These are phyloP conservation scores for Actinomucor elegans DNA, from an alignment of 371 early-diverging fungal genomes.

Conservation along the genomic window DNA sequence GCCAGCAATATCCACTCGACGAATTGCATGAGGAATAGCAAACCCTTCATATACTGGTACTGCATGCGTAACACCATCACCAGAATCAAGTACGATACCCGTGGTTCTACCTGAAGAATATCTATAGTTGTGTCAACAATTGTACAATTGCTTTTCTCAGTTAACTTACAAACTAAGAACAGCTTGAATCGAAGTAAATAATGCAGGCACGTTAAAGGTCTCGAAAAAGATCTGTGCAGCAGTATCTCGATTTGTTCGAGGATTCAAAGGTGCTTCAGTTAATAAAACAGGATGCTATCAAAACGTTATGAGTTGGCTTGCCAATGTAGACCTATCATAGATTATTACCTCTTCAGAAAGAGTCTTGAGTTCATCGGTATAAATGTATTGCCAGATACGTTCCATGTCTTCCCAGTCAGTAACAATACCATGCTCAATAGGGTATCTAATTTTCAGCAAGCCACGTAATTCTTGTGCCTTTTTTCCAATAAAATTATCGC, in stretches of 20 bases:
- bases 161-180: slow-evolving; percentile 81
- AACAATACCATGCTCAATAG: slow-evolving; percentile 95
- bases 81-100: slow-evolving; percentile 86
- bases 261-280: slow-evolving; percentile 95
- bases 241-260: slow-evolving; percentile 84
- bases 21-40: slow-evolving; percentile 90
- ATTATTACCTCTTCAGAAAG: slow-evolving; percentile 88
- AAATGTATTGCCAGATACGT: slow-evolving; percentile 94
- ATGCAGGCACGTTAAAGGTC: slow-evolving; percentile 95
- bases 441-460: slow-evolving; percentile 88
- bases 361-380: slow-evolving; percentile 90
- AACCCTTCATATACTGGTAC: slow-evolving; percentile 98
- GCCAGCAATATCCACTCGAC: slow-evolving; percentile 91
- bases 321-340: not conserved
- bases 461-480: slow-evolving; percentile 94
- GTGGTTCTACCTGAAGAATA: slow-evolving; percentile 96
- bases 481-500: slow-evolving; percentile 90
- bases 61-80: slow-evolving; percentile 94
- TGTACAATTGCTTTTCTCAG: not conserved
- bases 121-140: slow-evolving; percentile 22
- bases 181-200: slow-evolving; percentile 94
- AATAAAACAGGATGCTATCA: slow-evolving; percentile 90
- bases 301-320: not conserved
- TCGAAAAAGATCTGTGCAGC: slow-evolving; percentile 96
- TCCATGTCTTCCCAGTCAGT: slow-evolving; percentile 98